Base-by-base conservation (phyloP, 495 filamentous ascomycete genomes). In the Lasiosphaeris hirsuta region DNA sequence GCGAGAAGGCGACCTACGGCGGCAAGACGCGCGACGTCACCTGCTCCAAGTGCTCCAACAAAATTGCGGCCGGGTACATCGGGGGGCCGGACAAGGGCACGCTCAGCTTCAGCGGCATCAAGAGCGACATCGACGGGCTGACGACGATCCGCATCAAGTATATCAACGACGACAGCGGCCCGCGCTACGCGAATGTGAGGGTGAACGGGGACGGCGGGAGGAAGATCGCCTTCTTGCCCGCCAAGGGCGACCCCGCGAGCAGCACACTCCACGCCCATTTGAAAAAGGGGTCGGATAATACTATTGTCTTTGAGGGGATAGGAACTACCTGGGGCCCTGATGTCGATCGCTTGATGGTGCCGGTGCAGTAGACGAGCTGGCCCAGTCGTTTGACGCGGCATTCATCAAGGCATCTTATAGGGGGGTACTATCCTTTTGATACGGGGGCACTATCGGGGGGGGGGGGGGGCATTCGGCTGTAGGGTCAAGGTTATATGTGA, bases 311-410 rank as follows among this genome's bases (percentile, higher is more conserved):
- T 53, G 70, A 74, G 55, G 78, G 76, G 9, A 62, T 75, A 38
- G 71, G 68, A 49, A 71, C 63, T 9, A 78, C 69, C 0, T 85
- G 73, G 73, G 78, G 76, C 0, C 78, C 82, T n/a, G 80, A 84
- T 74, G 60, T 84, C 13, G 81, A 85, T 64, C 66, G 77, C 9
- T 63, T 84, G 54, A 72, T 84, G 64, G 81, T 85, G 4, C 82
- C 83, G 10, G 63, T 71, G 9, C 48, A 63, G 60, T 66, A 53
- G 23, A 2, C 23, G 23, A 30, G 5, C 5, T 30, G 5, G 23
- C 23, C 23, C 23, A 30, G 23, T 5, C 5, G 23, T 30, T 30
- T 5, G 23, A 30, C 23, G 23, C 2, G 5, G 23, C 2, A 30
- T 30, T 30, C 23, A n/a, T n/a, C n/a, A n/a, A n/a, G n/a, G n/a